Base-by-base conservation (phyloP, 305 asterid species). In the Nicotiana rustica region DNA sequence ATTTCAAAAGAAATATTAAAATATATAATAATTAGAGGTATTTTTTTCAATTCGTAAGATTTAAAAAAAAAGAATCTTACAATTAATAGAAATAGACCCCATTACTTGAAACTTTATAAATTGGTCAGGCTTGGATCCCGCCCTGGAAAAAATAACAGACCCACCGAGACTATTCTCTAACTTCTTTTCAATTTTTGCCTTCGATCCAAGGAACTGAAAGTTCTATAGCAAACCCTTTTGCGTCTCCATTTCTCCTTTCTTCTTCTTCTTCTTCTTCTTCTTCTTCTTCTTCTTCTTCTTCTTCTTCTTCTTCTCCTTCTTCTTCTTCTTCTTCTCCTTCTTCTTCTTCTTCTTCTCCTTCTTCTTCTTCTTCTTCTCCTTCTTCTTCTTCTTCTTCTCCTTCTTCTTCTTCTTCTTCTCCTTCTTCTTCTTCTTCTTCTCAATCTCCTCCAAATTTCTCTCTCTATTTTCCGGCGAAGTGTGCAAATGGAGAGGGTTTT, bases 401-500 rank as follows among this genome's bases (percentile, higher is more conserved):
- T 17, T 49, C 17, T 36, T n/a, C 52, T 29, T 75, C 65, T 41
- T 35, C 65, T 29, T 25, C 65, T 31, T 55, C 18, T n/a, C 9
- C 25, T 14, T 17, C 64, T 12, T 49, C 15, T 35, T 17, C 52
- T 29, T 75, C 65, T 41, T 33, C 64, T 0, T 41, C 49, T 29
- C 18, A 18, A 41, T 38, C 33, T 69, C 35, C 59, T 71, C 19
- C 57, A 18, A 69, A n/a, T 38, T 52, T 70, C 35, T 41, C 77
- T 71, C 61, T 19, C 9, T 44, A 19, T 55, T 76, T 68, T 19
- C 52, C 6, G 49, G 15, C 35, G n/a, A 21, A 25, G 14, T 2
- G 18, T 66, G 84, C 81, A 44, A 73, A 87, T 86, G 91, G 88
- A 77, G 84, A 64, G 84, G 83, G 65, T 67, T 75, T 66, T 41